Conservation (phyloP, 495 filamentous ascomycete species). For the Aspergillus avenaceus region DNA sequence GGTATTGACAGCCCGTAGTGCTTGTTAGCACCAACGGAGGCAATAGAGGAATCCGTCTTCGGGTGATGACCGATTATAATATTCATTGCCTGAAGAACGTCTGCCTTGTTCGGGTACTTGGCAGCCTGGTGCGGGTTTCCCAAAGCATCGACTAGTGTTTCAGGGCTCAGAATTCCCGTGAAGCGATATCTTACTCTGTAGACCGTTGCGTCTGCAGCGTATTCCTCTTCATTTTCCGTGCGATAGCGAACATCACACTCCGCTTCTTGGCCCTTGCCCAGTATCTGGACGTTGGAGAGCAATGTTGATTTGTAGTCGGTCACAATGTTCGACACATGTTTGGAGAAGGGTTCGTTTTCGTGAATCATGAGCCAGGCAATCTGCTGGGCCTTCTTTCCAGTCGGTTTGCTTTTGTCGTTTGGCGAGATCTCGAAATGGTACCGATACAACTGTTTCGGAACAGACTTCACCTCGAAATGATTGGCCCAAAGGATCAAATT, state of each 20-base stretch:
- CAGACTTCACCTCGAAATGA: constrained; percentile 51
- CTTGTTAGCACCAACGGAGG: constrained; percentile 36
- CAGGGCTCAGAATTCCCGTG: constrained; percentile 42
- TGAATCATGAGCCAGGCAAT: constrained; percentile 50
- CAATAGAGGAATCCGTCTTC: constrained; percentile 27
- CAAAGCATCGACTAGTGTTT: too few relatives aligned
- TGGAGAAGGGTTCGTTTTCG: constrained; percentile 28
- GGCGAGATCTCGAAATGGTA: constrained; percentile 30
- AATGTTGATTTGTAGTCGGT: constrained; percentile 57
- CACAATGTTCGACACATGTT: constrained; percentile 34
- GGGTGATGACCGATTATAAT: constrained; percentile 44
- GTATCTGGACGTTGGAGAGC: constrained; percentile 35
- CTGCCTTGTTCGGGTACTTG: too few relatives aligned
- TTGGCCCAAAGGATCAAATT: constrained; percentile 58
- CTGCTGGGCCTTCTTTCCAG: constrained; percentile 49
- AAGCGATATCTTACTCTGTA: constrained; percentile 43
- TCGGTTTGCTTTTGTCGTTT: constrained; percentile 27
- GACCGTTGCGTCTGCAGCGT: constrained; percentile 30
- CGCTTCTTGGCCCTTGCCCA: constrained; percentile 9
- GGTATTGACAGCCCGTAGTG: constrained; percentile 27
- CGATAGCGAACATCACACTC: constrained; percentile 38
- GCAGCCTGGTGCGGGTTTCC: too few relatives aligned
- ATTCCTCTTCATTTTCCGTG: constrained; percentile 37
- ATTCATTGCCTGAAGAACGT: constrained; percentile 50
- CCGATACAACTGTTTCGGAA: constrained; percentile 33